A percentile compares a stretch with the other conserved stretches of the same genome.
Evolutionary conservation across 306 rosid species (phyloP).

Genomic region (Cyamopsis tetragonoloba): DNA sequence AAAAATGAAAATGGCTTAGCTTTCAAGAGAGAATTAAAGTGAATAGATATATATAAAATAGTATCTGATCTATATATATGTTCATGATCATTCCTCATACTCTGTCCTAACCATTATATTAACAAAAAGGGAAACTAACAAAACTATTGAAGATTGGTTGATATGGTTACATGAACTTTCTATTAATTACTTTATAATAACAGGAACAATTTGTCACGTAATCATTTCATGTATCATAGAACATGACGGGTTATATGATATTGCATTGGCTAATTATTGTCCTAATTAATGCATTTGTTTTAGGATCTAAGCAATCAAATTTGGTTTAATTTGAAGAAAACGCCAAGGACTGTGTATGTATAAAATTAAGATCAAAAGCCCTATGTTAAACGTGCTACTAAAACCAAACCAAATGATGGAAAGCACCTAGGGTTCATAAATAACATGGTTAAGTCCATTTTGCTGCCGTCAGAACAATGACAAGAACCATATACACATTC

Average conservation of each 20-base stretch:
- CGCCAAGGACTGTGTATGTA: conserved; percentile 15
- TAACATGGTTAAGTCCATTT: too few species aligned
- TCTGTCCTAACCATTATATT: conserved; percentile 15
- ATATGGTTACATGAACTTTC: conserved; percentile 10
- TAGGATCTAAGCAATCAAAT: conserved; percentile 26
- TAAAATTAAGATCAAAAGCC: neutral
- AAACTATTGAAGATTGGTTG: conserved; percentile 27
- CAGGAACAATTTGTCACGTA: conserved; percentile 2
- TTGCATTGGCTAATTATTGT: conserved; percentile 22
- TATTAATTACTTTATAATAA: neutral
- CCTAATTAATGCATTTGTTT: neutral
- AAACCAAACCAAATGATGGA: too few species aligned
- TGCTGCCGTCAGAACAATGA: too few species aligned
- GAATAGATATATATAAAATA: conserved; percentile 18
- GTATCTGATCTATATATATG: too few species aligned
- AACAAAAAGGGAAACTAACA: neutral
- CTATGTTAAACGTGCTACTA: conserved; percentile 7
- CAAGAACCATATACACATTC: too few species aligned
- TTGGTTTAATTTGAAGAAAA: conserved; percentile 20
- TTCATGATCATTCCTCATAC: conserved; percentile 33
- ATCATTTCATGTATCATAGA: conserved; percentile 33
- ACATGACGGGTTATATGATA: conserved; percentile 15
- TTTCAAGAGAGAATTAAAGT: conserved; percentile 66
- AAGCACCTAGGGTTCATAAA: too few species aligned
- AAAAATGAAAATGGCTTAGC: conserved; percentile 51